Conservation (phyloP, 2,329 filamentous ascomycete species). For the Orbilia ellipsospora region DNA sequence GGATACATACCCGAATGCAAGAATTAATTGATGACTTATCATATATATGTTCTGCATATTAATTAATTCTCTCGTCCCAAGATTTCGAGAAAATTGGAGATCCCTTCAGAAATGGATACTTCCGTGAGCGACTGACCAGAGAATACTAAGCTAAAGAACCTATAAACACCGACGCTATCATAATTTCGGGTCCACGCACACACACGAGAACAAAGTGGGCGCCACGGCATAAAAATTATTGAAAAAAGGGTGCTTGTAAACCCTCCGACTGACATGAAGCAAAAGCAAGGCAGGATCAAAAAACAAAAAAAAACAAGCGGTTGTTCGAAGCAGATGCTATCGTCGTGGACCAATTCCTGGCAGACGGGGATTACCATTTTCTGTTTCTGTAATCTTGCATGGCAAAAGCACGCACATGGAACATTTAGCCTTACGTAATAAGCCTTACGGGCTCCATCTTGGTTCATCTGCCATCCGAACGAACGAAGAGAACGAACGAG, state of each 20-base stretch:
- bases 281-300: slow-evolving; percentile 24
- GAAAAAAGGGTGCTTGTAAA: not conserved
- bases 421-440: slow-evolving; percentile 52
- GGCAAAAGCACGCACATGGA: slow-evolving; percentile 2
- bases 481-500: slow-evolving; percentile 12
- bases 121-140: too few species aligned
- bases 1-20: slow-evolving; percentile 11
- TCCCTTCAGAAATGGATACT: too few species aligned
- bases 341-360: not conserved
- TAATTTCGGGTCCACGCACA: too few species aligned
- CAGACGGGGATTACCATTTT: slow-evolving; percentile 4
- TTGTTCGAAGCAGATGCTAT: slow-evolving; percentile 10
- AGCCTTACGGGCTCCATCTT: slow-evolving; percentile 28
- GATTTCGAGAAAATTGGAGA: slow-evolving; percentile 13
- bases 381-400: slow-evolving; percentile 24
- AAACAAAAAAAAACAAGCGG: slow-evolving; percentile 19
- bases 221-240: not conserved
- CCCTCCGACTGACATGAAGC: slow-evolving; percentile 14
- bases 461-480: too few species aligned
- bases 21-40: slow-evolving; percentile 54
- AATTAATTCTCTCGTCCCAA: slow-evolving; percentile 23
- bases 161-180: slow-evolving; percentile 18
- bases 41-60: not conserved
- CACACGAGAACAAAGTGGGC: not conserved
- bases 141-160: too few species aligned